phyloP scores from a whole-genome alignment of 768 basidiomycete species.

The Dictyophora rubrovolvata region DNA sequence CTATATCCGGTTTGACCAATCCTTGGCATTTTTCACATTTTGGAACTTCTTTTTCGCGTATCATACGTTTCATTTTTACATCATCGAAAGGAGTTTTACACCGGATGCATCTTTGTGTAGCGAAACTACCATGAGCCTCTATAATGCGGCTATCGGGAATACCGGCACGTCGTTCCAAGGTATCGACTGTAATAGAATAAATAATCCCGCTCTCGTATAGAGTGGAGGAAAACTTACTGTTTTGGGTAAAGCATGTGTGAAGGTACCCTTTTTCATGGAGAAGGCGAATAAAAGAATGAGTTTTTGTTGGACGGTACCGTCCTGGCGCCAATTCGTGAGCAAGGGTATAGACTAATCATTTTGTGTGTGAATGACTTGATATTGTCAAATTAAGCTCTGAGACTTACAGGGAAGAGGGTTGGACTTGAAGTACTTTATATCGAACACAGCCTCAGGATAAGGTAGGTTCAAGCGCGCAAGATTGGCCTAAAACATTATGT shows the following conservation, averaged over 20 bases:
- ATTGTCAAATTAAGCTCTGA: neutral
- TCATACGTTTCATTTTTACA: conserved; percentile 54
- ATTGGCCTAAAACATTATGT: conserved; percentile 45
- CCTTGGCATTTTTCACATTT: conserved; percentile 60
- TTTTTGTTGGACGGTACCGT: conserved; percentile 74
- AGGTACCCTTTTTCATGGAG: conserved; percentile 62
- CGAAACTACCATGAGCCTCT: conserved; percentile 96
- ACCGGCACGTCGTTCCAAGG: conserved; percentile 77
- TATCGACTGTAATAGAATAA: conserved; percentile 68
- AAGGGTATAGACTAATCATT: conserved; percentile 65
- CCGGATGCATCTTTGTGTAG: conserved; percentile 70
- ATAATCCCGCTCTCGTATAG: too few species aligned
- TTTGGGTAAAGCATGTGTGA: conserved; percentile 77
- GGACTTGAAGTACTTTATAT: conserved; percentile 72
- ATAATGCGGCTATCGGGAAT: conserved; percentile 65
- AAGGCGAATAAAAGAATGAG: conserved; percentile 85
- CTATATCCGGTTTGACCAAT: conserved; percentile 87
- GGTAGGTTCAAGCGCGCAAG: conserved; percentile 69
- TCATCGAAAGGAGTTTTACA: conserved; percentile 54
- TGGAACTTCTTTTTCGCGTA: conserved; percentile 56
- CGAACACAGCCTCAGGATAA: conserved; percentile 94
- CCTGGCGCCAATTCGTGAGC: conserved; percentile 92
- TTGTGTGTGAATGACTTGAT: neutral
- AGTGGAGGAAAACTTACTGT: too few species aligned
- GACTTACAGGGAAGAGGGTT: conserved; percentile 72